Evolutionary conservation across 2,329 filamentous ascomycete genomes (phyloP).

Genomic region (Lasiodiplodia gonubiensis): DNA sequence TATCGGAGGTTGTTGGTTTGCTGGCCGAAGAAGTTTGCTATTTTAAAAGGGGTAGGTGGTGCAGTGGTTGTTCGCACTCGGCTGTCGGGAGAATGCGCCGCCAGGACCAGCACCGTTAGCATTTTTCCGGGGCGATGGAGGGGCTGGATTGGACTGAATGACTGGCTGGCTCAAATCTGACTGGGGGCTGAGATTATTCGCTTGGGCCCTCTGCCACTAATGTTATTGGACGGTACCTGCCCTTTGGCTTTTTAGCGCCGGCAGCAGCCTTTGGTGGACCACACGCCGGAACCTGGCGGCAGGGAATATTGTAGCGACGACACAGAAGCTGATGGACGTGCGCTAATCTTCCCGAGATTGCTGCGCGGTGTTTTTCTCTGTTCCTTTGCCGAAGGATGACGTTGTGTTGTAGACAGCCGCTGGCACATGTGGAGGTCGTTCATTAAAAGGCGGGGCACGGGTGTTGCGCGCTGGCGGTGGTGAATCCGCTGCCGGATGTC

Average conservation of each 20-base stretch:
- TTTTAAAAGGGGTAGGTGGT: conserved; percentile 3
- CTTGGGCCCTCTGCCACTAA: background rate
- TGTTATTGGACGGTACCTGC: background rate
- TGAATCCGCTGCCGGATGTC: background rate
- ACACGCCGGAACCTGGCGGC: background rate
- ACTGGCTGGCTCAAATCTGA: no score
- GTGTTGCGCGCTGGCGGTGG: no score
- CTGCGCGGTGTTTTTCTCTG: background rate
- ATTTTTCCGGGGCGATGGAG: no score
- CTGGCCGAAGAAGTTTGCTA: background rate
- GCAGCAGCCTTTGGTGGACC: background rate
- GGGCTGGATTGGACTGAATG: no score
- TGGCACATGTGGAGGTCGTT: background rate
- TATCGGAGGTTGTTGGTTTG: background rate
- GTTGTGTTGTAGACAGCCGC: background rate
- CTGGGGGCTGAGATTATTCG: background rate
- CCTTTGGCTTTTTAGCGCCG: background rate
- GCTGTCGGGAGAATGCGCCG: background rate
- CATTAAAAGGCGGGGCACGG: background rate
- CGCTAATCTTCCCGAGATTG: background rate
- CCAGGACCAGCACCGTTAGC: background rate
- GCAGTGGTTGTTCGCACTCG: background rate
- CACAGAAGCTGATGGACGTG: background rate
- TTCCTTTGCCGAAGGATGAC: background rate
- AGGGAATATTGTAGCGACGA: background rate